These are phyloP conservation scores for Exophiala phaeomuriformis DNA, from an alignment of 2,329 filamentous ascomycete species.

Conservation along the genomic window DNA sequence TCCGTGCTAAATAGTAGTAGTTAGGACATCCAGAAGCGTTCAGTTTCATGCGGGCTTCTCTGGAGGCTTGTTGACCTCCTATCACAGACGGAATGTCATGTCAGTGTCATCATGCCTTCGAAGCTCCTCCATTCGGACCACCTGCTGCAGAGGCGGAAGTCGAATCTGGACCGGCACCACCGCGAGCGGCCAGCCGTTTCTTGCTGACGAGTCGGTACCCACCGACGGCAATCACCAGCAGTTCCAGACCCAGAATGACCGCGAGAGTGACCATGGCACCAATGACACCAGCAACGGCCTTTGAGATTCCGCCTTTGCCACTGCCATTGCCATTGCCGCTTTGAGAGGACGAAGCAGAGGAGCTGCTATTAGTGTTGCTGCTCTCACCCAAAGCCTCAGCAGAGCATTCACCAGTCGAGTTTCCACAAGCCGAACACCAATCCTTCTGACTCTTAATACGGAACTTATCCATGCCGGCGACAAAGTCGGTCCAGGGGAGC, in stretches of 20 bases:
- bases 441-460: constrained; percentile 55
- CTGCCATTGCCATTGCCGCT: constrained; percentile 28
- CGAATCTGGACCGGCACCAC: too few relatives aligned
- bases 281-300: constrained; percentile 72
- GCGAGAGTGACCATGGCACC: constrained; percentile 62
- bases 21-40: too few relatives aligned
- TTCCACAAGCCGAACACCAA: constrained; percentile 73
- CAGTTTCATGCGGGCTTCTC: too few relatives aligned
- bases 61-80: too few relatives aligned
- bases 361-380: constrained; percentile 27
- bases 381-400: constrained; percentile 30
- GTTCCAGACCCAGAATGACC: constrained; percentile 53
- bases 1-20: too few relatives aligned
- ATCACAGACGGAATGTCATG: too few relatives aligned
- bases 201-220: constrained; percentile 55
- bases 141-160: too few relatives aligned
- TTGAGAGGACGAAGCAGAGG: constrained; percentile 21
- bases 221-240: constrained; percentile 47
- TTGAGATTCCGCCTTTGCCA: constrained; percentile 52
- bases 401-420: constrained; percentile 60
- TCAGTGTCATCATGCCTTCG: too few relatives aligned
- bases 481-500: constrained; percentile 64
- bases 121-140: too few relatives aligned
- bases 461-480: constrained; percentile 55
- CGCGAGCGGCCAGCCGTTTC: constrained; percentile 33